phyloP scores from a whole-genome alignment of 331 rosid genomes.

The Phaseolus coccineus region DNA sequence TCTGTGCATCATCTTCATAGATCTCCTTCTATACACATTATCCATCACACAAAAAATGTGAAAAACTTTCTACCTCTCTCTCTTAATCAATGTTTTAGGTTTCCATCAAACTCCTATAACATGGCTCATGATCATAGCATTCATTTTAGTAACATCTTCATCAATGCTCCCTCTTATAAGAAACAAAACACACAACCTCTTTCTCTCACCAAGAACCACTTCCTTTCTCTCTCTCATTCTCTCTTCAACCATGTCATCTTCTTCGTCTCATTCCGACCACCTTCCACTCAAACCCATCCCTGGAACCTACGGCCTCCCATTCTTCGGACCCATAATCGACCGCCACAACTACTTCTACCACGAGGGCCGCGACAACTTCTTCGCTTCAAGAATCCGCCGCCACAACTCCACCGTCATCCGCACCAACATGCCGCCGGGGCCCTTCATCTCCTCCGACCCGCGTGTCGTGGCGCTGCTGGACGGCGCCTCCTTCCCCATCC shows the following conservation, averaged over 20 bases:
- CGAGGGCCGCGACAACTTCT: conserved; percentile 72
- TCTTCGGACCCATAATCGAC: conserved; percentile 65
- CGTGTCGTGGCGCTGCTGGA: conserved; percentile 69
- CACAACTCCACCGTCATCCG: conserved; percentile 72
- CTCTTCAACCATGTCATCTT: neutral
- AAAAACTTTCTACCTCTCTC: no score
- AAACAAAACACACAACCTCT: no score
- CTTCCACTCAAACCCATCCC: conserved; percentile 71
- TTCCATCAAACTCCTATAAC: no score
- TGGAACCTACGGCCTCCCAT: conserved; percentile 64
- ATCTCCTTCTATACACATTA: no score
- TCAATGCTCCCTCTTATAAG: neutral
- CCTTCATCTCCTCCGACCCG: conserved; percentile 63
- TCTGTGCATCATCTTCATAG: no score
- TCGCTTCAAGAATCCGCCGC: conserved; percentile 51
- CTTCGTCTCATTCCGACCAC: neutral
- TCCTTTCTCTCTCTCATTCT: no score
- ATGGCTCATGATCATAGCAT: no score
- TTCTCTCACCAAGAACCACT: neutral
- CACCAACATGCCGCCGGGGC: conserved; percentile 82
- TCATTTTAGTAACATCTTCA: no score
- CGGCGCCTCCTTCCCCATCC: conserved; percentile 65
- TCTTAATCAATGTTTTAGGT: no score
- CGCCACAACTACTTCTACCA: conserved; percentile 70
- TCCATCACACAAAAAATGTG: no score